A percentile compares a stretch with the other conserved stretches of the same genome.
These are phyloP conservation scores for Hymenoscyphus salicellus DNA, from an alignment of 2,329 filamentous ascomycete species.

Conservation along the genomic window DNA sequence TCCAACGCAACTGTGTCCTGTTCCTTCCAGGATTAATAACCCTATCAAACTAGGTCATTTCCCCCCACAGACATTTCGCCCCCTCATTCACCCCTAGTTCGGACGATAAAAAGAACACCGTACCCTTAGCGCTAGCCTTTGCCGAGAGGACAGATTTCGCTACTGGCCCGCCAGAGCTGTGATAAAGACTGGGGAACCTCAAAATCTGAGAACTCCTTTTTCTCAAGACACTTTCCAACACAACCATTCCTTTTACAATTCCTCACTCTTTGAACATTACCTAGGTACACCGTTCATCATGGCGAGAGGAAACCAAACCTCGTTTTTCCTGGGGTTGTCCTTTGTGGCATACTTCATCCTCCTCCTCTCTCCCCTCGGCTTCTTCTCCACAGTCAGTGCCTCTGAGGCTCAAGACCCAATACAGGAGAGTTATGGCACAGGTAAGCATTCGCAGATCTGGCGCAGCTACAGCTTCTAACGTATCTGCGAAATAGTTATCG, in stretches of 20 bases:
- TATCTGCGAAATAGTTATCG: constrained; percentile 61
- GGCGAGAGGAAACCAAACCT: constrained; percentile 61
- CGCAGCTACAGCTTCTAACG: constrained; percentile 16
- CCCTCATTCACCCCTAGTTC: constrained; percentile 2
- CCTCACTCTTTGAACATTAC: constrained; percentile 17
- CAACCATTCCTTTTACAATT: not conserved
- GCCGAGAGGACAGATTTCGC: constrained; percentile 4
- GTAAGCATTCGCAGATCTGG: constrained; percentile 36
- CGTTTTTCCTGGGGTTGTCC: constrained; percentile 78
- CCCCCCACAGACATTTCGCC: constrained; percentile 6
- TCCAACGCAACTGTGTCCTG: constrained; percentile 2
- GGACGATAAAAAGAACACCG: not conserved
- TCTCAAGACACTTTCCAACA: constrained; percentile 8
- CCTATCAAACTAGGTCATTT: constrained; percentile 2
- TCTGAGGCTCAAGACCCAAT: constrained; percentile 63
- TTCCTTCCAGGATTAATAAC: not conserved
- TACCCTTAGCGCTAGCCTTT: constrained; percentile 3
- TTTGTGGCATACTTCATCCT: constrained; percentile 88
- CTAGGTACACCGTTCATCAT: constrained; percentile 42
- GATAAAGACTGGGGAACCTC: constrained; percentile 2
- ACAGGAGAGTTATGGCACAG: constrained; percentile 73
- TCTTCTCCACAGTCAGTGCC: constrained; percentile 72
- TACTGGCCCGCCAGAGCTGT: not conserved
- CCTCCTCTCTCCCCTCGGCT: constrained; percentile 81
- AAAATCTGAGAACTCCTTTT: constrained; percentile 7